phyloP scores from a whole-genome alignment of 352 stramenopile genomes.

The Globisporangium radiosum region DNA sequence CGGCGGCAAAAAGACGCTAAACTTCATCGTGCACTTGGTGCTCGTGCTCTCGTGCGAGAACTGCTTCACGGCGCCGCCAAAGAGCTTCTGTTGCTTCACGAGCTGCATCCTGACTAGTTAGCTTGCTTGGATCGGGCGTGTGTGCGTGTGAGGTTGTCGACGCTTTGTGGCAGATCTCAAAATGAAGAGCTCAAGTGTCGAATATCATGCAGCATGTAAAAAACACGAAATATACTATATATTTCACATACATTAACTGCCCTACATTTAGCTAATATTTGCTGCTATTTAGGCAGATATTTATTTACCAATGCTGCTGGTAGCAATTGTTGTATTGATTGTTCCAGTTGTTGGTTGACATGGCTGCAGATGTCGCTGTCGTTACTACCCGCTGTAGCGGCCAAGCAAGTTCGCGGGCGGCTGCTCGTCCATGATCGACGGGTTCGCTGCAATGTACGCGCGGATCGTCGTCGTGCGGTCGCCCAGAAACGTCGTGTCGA shows the following conservation, averaged over 20 bases:
- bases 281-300: too few species aligned
- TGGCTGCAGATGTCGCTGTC: background rate
- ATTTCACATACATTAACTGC: too few species aligned
- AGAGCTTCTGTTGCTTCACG: conserved; percentile 70
- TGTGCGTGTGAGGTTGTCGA: background rate
- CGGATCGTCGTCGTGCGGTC: conserved; percentile 85
- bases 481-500: conserved; percentile 88
- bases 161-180: too few species aligned
- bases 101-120: conserved; percentile 40
- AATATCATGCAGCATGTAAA: too few species aligned
- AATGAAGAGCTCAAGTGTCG: too few species aligned
- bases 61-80: conserved; percentile 77
- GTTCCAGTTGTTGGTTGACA: too few species aligned
- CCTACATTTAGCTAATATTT: too few species aligned
- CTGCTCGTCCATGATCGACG: conserved; percentile 74
- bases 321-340: background rate
- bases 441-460: conserved; percentile 76
- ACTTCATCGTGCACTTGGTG: conserved; percentile 88
- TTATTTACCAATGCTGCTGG: too few species aligned
- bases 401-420: conserved; percentile 66
- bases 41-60: conserved; percentile 75
- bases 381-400: conserved; percentile 67
- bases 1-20: conserved; percentile 86
- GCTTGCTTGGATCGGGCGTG: background rate
- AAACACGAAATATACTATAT: too few species aligned